A percentile compares a stretch with the other conserved stretches of the same genome.
phyloP scores from a whole-genome alignment of 768 basidiomycete genomes.

The Candolleomyces eurysporus region DNA sequence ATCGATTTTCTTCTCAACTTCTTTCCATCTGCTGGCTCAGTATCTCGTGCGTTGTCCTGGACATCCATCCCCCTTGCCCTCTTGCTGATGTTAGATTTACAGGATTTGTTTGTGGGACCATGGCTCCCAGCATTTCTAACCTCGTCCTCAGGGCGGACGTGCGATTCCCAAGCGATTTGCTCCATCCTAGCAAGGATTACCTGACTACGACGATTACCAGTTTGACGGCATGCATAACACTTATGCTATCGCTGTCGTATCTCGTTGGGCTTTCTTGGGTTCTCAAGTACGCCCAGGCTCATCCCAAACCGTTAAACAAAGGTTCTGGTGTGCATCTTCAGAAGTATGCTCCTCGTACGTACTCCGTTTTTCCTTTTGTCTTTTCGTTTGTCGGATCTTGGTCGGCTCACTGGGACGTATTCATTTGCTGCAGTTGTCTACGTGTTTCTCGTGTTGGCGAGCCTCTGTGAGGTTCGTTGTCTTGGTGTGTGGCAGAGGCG shows the following conservation, averaged over 20 bases:
- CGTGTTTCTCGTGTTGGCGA: slow-evolving; percentile 45
- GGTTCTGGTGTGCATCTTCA: slow-evolving; percentile 42
- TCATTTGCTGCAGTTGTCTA: slow-evolving; percentile 42
- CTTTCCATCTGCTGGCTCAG: background rate
- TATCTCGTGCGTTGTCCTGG: background rate
- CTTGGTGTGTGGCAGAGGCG: background rate
- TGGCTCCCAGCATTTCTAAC: background rate
- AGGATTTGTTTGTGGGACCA: background rate
- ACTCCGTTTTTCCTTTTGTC: background rate
- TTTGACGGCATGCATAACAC: slow-evolving; percentile 32
- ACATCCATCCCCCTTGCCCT: no score
- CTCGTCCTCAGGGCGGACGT: background rate
- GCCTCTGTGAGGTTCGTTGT: slow-evolving; percentile 43
- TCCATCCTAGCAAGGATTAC: slow-evolving; percentile 21
- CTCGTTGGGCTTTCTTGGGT: slow-evolving; percentile 50
- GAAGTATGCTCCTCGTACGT: slow-evolving; percentile 53
- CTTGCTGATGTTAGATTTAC: no score
- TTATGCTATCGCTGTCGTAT: slow-evolving; percentile 42
- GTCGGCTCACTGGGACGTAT: slow-evolving; percentile 8
- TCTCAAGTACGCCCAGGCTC: slow-evolving; percentile 42
- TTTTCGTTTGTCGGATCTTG: background rate
- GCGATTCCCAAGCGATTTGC: background rate
- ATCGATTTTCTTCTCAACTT: background rate
- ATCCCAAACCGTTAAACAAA: slow-evolving; percentile 51
- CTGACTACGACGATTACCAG: slow-evolving; percentile 34